Evolutionary conservation across 805 yeast species (phyloP).

Genomic region (Ogataea trehaloabstinens): DNA sequence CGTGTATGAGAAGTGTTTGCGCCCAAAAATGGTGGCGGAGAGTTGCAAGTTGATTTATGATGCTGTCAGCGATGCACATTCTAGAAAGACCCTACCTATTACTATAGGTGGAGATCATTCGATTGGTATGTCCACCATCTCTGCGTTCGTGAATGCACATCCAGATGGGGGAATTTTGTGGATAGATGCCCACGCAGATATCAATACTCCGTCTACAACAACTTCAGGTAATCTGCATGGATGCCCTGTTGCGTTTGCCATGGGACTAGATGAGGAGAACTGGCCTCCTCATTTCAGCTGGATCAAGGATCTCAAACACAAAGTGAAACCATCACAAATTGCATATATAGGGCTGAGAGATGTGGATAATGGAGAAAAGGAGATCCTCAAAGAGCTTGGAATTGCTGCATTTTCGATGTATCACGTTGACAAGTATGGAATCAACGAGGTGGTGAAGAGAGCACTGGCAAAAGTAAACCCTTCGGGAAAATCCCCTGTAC

Average conservation of each 20-base stretch:
- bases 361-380: constrained; percentile 83
- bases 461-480: constrained; percentile 82
- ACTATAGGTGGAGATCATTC: constrained; percentile 98
- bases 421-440: constrained; percentile 92
- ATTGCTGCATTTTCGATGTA: constrained; percentile 93
- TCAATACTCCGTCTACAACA: constrained; percentile 82
- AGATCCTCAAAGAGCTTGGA: constrained; percentile 63
- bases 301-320: constrained; percentile 53
- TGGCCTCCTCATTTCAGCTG: constrained; percentile 77
- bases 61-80: constrained; percentile 52
- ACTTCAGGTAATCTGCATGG: constrained; percentile 93
- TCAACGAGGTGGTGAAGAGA: constrained; percentile 87
- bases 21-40: constrained; percentile 74
- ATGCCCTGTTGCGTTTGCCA: constrained; percentile 87
- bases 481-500: constrained; percentile 66
- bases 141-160: constrained; percentile 72
- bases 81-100: constrained; percentile 58
- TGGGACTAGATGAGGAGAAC: constrained; percentile 70
- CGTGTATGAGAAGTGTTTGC: constrained; percentile 56
- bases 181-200: constrained; percentile 98
- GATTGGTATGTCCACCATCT: constrained; percentile 88
- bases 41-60: constrained; percentile 65
- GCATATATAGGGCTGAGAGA: constrained; percentile 95
- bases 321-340: constrained; percentile 64
- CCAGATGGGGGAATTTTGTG: constrained; percentile 90